Evolutionary conservation across 257 asterid species (phyloP).

Genomic region (Nicotiana knightiana): DNA sequence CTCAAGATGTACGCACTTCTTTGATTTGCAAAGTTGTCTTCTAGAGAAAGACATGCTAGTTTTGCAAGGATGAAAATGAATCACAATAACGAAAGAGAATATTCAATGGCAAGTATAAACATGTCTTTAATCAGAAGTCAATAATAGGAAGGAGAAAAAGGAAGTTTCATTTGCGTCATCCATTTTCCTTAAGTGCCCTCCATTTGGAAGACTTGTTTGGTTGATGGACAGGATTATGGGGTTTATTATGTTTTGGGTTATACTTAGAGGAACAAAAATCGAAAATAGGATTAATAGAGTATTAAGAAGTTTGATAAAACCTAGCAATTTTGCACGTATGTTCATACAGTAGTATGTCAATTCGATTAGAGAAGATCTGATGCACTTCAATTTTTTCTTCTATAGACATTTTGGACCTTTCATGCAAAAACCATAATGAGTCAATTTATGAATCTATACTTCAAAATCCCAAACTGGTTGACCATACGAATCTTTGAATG

Average conservation of each 20-base stretch:
- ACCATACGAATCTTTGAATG: no score
- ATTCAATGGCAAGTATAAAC: not conserved
- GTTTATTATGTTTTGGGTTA: not conserved
- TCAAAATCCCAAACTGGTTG: no score
- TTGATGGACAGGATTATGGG: not conserved
- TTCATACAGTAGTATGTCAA: no score
- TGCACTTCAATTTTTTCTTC: not conserved
- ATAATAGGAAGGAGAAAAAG: no score
- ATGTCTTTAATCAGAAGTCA: not conserved
- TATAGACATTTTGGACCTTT: not conserved
- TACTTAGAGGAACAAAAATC: not conserved
- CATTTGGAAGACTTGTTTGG: not conserved
- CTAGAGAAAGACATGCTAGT: not conserved
- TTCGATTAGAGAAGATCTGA: not conserved
- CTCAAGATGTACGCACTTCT: not conserved
- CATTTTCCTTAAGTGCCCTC: not conserved
- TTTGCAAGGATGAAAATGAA: not conserved
- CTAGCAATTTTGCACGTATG: not conserved
- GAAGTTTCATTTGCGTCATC: not conserved
- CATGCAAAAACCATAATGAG: not conserved
- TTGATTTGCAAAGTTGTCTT: not conserved
- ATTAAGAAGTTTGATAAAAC: not conserved
- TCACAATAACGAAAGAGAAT: conserved; percentile 1
- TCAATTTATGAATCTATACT: not conserved
- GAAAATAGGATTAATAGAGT: not conserved